Base-by-base conservation (phyloP, 176 grass and related monocot genomes). In the Areca catechu region DNA sequence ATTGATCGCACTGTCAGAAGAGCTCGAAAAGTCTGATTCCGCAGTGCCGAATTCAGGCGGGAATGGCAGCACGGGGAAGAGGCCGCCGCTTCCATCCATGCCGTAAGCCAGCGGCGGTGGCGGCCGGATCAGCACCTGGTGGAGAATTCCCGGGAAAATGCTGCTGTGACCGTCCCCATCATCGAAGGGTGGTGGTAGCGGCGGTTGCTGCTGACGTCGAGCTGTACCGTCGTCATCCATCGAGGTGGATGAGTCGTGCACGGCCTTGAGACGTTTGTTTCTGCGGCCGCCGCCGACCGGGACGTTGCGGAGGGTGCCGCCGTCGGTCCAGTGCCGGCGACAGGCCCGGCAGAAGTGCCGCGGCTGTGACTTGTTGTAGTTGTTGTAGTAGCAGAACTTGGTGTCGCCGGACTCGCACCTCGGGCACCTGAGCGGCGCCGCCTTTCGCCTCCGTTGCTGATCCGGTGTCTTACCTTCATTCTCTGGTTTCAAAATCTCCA, bases 191-290 rank as follows among this genome's bases (percentile, higher is more conserved):
- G 6, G 9, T 43, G 6, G 34, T 43, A 43, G 34, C 3, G 34
- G 34, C 34, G 2, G 70, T 60, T 69, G 54, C 72, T 69, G 43
- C 15, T 62, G 83, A 6, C 6, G 10, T 67, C 60, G 51, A 86
- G 65, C 53, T 14, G 20, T 4, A 12, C 73, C 16, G 65, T 22
- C 49, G 73, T 22, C 5, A 25, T 48, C 4, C 30, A 14, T 0
- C 29, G 20, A 4, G 56, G 51, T 4, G 60, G 48, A 34, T 22
- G 57, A 15, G 16, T 54, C 12, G 48, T 51, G 30, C 16, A 61
- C 75, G 57, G 53, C 16, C 66, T 65, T 82, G 60, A 75, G 83
- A 0, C 86, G 86, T 63, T 96, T 96, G 68, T 67, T 67, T 24
- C 54, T 67, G 24, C 49, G 51, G 50, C 51, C 19, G 24, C 65